Evolutionary conservation across 2,329 filamentous ascomycete genomes (phyloP).

Genomic region (Colletotrichum aenigma): DNA sequence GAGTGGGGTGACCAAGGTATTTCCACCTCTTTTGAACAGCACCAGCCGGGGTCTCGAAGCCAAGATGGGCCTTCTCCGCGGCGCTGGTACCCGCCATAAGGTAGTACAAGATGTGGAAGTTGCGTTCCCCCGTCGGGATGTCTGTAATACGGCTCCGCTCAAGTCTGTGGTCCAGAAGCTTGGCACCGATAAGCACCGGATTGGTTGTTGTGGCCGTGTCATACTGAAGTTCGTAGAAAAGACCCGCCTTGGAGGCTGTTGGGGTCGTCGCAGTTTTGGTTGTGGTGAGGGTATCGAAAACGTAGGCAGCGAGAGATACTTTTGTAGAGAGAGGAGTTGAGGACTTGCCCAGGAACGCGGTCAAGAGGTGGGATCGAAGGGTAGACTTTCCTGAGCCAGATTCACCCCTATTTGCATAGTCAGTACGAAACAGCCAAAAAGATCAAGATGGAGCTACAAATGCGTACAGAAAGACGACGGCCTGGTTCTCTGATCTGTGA

Average conservation of each 20-base stretch:
- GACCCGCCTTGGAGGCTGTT: conserved; percentile 91
- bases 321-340: conserved; percentile 93
- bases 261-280: conserved; percentile 97
- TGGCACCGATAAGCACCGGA: conserved; percentile 90
- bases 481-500: conserved; percentile 90
- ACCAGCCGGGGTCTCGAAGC: conserved; percentile 55
- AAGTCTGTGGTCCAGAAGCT: conserved; percentile 90
- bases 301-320: conserved; percentile 88
- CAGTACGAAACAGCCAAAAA: not conserved
- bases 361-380: conserved; percentile 84
- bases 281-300: conserved; percentile 95
- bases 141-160: conserved; percentile 90
- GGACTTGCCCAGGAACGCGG: conserved; percentile 85
- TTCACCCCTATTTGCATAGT: conserved; percentile 71
- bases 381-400: conserved; percentile 97
- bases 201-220: conserved; percentile 85
- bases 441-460: not conserved
- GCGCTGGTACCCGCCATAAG: conserved; percentile 89
- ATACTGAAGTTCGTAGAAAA: conserved; percentile 97
- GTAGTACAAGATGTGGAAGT: conserved; percentile 96
- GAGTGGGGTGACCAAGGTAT: conserved; percentile 93
- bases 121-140: conserved; percentile 93
- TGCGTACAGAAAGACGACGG: conserved; percentile 86
- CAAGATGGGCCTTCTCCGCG: conserved; percentile 87
- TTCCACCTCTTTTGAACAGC: conserved; percentile 82